Conservation (phyloP, 1,139 yeast species). For the Taphrina deformans region DNA sequence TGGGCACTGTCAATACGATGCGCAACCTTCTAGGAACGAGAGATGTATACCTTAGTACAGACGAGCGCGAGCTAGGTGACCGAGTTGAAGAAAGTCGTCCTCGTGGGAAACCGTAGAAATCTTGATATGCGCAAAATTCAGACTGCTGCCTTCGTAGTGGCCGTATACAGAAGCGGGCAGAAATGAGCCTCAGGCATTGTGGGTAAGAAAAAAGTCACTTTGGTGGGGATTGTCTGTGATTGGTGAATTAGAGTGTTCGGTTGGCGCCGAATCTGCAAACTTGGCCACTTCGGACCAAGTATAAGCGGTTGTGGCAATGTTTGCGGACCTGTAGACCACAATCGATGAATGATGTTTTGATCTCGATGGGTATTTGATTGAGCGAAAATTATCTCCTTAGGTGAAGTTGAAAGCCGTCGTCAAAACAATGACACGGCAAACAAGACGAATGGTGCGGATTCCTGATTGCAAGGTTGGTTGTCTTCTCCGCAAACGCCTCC, state of each 20-base stretch:
- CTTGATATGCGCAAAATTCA: background rate
- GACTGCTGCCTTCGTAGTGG: background rate
- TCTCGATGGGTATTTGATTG: too few species aligned
- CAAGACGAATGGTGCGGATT: too few species aligned
- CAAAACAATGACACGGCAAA: too few species aligned
- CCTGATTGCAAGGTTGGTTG: too few species aligned
- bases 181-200: background rate
- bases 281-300: background rate
- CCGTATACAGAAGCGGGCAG: background rate
- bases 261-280: background rate
- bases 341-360: too few species aligned
- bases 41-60: conserved; percentile 28
- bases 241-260: background rate
- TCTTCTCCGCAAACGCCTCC: background rate
- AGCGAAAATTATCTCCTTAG: too few species aligned
- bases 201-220: background rate
- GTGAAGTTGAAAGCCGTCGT: too few species aligned
- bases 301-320: too few species aligned
- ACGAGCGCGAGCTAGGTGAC: conserved; percentile 32
- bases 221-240: background rate
- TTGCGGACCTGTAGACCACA: too few species aligned
- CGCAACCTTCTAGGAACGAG: too few species aligned
- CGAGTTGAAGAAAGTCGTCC: conserved; percentile 10
- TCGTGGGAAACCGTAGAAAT: background rate
- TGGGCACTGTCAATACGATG: too few species aligned